A percentile compares a stretch with the other conserved stretches of the same genome.
phyloP scores from a whole-genome alignment of 106 monocot genomes.

The Dioscorea zingiberensis region DNA sequence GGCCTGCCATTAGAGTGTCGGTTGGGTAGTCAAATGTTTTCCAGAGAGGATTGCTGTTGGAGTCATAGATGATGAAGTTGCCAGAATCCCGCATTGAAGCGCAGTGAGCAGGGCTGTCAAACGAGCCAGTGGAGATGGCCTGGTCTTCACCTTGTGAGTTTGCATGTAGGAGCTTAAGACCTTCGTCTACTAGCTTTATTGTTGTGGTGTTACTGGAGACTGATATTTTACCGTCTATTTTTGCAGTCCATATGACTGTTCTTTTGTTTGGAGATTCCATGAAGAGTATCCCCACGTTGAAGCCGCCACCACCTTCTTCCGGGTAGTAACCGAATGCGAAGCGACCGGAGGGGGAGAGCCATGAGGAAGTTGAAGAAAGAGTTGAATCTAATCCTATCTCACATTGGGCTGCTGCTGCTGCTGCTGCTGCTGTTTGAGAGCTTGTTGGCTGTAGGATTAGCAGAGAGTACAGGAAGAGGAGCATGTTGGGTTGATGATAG shows the following conservation, averaged over 20 bases:
- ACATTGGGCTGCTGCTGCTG: too few relatives aligned
- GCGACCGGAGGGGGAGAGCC: conserved; percentile 13
- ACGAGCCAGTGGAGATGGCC: neutral
- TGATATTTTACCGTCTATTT: conserved; percentile 5
- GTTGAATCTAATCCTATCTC: too few relatives aligned
- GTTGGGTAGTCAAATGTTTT: conserved; percentile 10
- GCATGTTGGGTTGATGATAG: too few relatives aligned
- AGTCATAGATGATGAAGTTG: conserved; percentile 21
- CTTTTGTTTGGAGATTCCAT: neutral
- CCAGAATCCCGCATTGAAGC: conserved; percentile 20
- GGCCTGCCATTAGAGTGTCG: conserved; percentile 19
- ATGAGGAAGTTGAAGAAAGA: neutral
- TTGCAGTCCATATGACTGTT: conserved; percentile 19
- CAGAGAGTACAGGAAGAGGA: too few relatives aligned
- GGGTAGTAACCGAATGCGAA: conserved; percentile 22
- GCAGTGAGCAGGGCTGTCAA: neutral
- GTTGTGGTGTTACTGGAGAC: neutral
- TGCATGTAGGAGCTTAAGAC: neutral
- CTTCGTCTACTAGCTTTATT: neutral
- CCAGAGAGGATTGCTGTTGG: neutral
- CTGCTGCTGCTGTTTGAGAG: too few relatives aligned
- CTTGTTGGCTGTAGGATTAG: too few relatives aligned
- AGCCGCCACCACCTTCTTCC: neutral
- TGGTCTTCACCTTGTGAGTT: neutral
- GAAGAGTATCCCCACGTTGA: conserved; percentile 10